phyloP scores from a whole-genome alignment of 129 eudicot genomes.

The Flaveria linearis region DNA sequence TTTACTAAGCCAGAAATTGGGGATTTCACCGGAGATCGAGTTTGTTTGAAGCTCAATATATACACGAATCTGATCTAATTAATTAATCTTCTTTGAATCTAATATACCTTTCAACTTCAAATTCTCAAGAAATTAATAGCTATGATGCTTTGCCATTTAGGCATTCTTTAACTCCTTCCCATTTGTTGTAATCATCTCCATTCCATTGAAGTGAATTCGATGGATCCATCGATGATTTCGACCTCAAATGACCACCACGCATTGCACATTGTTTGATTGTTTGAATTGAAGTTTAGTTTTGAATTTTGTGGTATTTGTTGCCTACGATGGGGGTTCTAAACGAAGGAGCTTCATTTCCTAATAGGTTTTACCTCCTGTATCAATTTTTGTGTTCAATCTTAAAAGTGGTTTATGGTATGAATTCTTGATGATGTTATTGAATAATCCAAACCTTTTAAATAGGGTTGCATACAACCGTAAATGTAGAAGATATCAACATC shows the following conservation, averaged over 20 bases:
- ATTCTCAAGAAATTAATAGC: slow-evolving; percentile 67
- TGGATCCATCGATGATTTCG: slow-evolving; percentile 62
- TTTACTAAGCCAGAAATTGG: slow-evolving; percentile 55
- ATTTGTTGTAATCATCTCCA: slow-evolving; percentile 52
- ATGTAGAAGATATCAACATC: no score
- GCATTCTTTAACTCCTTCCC: slow-evolving; percentile 84
- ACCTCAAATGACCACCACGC: slow-evolving; percentile 46
- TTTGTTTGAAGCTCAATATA: slow-evolving; percentile 67
- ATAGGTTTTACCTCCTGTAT: no score
- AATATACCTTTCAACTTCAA: slow-evolving; percentile 53
- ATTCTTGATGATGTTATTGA: no score
- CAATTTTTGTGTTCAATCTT: no score
- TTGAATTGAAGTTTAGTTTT: no score
- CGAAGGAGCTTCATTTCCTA: no score
- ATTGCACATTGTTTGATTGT: neutral
- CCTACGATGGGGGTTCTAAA: no score
- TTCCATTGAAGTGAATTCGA: slow-evolving; percentile 62
- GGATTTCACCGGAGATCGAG: slow-evolving; percentile 71
- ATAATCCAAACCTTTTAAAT: no score
- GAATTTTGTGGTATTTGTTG: no score
- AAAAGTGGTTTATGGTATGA: no score
- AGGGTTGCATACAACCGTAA: no score
- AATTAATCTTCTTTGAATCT: slow-evolving; percentile 32
- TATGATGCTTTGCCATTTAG: slow-evolving; percentile 65
- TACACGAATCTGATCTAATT: slow-evolving; percentile 66